Evolutionary conservation across 108 stramenopile species (phyloP), one percentile per base, ranked within the genome.

Genomic region (Discostella pseudostelligera): DNA sequence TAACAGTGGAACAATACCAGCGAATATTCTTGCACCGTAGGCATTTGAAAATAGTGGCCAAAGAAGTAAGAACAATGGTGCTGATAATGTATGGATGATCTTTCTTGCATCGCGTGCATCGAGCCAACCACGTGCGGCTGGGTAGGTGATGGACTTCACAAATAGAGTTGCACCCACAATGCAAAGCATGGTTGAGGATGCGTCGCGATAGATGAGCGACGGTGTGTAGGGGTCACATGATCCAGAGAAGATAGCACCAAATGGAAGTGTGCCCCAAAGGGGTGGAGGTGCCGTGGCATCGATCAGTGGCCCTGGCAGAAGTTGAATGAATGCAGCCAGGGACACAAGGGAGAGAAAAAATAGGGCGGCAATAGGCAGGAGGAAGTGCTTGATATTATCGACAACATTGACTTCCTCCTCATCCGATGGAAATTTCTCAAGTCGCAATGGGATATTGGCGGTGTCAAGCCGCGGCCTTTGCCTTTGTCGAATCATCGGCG

Each of bases 1-100:
- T 21, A 82, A 46, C 28, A 83, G 21, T 0, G 83, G 79, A 12
- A 89, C 83, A 25, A 86, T 56, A 19, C 69, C 75, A 5, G 86
- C 88, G 83, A 88, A 89, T 16, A 78, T 65, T 55, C 84, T 70
- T 4, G 83, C 86, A 1, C 86, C 88, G 35, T 51, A 71, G 10
- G 61, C 67, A 51, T 79, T 64, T 9, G 88, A 87, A 67, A 89
- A 93, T n/a, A 88, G 54, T 12, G 88, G 88, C 85, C 83, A 93
- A 13, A 83, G 69, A 3, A 85, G 14, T 1, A 90, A 68, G 53
- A 88, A 93, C 0, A 89, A 54, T 10, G 92, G 88, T 9, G 85
- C 92, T 32, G 85, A 75, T 3, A 88, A 72, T 1, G 82, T 88
- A 46, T 93, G 92, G 6, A 86, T 84, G 21, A 89, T 50, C 72